A percentile compares a stretch with the other conserved stretches of the same genome.
These are phyloP conservation scores for Viola pubescens DNA, from an alignment of 441 rosid genomes.

Conservation along the genomic window DNA sequence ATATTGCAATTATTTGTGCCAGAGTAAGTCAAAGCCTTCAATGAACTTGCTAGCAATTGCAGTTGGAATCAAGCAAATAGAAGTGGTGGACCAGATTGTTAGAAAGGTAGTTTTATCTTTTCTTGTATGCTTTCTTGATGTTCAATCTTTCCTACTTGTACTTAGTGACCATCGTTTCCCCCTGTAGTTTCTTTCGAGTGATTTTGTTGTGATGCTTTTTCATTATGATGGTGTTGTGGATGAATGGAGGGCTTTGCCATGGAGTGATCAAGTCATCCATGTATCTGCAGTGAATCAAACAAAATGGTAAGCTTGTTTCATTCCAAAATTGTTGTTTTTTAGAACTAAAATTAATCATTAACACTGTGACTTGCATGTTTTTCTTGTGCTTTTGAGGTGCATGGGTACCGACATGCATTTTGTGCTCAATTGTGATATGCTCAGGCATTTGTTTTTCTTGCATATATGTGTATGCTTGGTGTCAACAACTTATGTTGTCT, in stretches of 20 bases:
- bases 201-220: constrained; percentile 70
- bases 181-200: constrained; percentile 35
- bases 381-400: background rate
- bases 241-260: constrained; percentile 60
- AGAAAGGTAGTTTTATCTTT: constrained; percentile 42
- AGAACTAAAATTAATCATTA: background rate
- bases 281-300: constrained; percentile 76
- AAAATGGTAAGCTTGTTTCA: constrained; percentile 54
- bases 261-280: constrained; percentile 68
- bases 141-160: background rate
- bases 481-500: background rate
- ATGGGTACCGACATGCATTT: background rate
- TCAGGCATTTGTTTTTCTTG: background rate
- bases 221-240: constrained; percentile 79
- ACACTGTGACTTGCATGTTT: background rate
- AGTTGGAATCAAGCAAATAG: constrained; percentile 73
- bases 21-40: constrained; percentile 35
- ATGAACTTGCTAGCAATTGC: constrained; percentile 68
- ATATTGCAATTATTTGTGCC: constrained; percentile 3
- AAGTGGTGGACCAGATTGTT: constrained; percentile 55
- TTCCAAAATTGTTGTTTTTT: background rate
- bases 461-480: background rate
- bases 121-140: background rate
- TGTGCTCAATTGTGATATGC: background rate
- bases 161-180: background rate